phyloP scores from a whole-genome alignment of 257 asterid genomes.

The Ilex aquifolium region DNA sequence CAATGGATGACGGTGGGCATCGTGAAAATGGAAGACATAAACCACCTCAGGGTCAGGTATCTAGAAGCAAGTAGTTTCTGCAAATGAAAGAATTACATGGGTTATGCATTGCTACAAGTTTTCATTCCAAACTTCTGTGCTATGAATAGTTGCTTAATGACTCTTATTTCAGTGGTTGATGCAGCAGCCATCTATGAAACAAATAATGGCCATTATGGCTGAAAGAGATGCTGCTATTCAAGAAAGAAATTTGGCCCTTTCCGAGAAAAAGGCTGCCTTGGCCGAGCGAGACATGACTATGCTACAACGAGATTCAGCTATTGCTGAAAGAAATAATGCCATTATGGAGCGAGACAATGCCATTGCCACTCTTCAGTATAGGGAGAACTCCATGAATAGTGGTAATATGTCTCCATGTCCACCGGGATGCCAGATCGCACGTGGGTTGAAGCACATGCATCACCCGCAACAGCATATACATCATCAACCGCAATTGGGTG shows the following conservation, averaged over 20 bases:
- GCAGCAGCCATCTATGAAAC: slow-evolving; percentile 98
- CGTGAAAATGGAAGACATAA: slow-evolving; percentile 87
- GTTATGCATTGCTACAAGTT: too few species aligned
- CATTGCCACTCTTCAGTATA: slow-evolving; percentile 72
- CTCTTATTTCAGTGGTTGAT: slow-evolving; percentile 68
- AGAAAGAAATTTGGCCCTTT: slow-evolving; percentile 78
- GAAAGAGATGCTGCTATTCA: slow-evolving; percentile 97
- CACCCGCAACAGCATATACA: slow-evolving; percentile 65
- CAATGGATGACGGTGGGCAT: slow-evolving; percentile 77
- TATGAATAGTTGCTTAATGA: too few species aligned
- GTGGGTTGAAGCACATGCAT: slow-evolving; percentile 69
- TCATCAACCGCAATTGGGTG: slow-evolving; percentile 45
- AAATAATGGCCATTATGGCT: slow-evolving; percentile 84
- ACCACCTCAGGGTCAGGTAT: slow-evolving; percentile 84
- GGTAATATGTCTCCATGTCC: slow-evolving; percentile 53
- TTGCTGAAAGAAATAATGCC: slow-evolving; percentile 79
- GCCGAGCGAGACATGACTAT: slow-evolving; percentile 92
- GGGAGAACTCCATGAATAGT: slow-evolving; percentile 46
- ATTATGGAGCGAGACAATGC: slow-evolving; percentile 87
- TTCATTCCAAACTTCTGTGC: too few species aligned
- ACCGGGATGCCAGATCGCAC: slow-evolving; percentile 66
- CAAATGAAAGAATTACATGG: neutral
- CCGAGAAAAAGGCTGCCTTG: slow-evolving; percentile 84
- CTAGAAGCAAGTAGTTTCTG: neutral
- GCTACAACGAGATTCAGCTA: slow-evolving; percentile 76